Evolutionary conservation across 2,329 filamentous ascomycete genomes (phyloP).

Genomic region (Graphiopsis chlorocephala): DNA sequence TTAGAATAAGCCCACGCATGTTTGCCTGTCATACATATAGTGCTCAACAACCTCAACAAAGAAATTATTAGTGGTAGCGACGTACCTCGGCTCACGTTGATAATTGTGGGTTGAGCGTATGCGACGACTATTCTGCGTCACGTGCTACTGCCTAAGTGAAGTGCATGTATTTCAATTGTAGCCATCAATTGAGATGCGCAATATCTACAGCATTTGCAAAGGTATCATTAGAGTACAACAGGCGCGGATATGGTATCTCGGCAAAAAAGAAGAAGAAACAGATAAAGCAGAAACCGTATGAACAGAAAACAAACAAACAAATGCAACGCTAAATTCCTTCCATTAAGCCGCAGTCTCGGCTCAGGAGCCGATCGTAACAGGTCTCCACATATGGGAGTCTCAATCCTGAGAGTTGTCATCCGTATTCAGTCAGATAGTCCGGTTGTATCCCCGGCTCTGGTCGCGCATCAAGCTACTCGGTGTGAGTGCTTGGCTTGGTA

Average conservation of each 20-base stretch:
- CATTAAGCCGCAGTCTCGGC: too few species aligned
- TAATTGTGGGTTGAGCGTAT: neutral
- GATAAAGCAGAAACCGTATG: neutral
- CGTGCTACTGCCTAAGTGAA: neutral
- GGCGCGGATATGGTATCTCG: slow-evolving; percentile 10
- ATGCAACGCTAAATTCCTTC: neutral
- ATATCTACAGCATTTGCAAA: slow-evolving; percentile 8
- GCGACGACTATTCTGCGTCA: neutral
- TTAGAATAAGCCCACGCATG: neutral
- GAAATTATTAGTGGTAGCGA: neutral
- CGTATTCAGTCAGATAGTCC: neutral
- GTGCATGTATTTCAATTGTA: neutral
- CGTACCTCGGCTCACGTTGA: neutral
- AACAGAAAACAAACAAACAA: neutral
- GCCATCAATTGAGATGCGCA: neutral
- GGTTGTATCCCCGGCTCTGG: neutral
- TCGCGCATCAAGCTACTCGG: slow-evolving; percentile 11
- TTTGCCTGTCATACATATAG: neutral
- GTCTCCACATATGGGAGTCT: neutral
- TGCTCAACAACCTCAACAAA: neutral
- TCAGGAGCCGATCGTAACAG: neutral
- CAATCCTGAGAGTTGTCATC: neutral
- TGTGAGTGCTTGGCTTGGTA: neutral
- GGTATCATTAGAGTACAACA: slow-evolving; percentile 14
- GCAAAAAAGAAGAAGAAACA: neutral